Conservation (phyloP, 768 basidiomycete species). For the Tylopilus plumbeoviolaceoides region DNA sequence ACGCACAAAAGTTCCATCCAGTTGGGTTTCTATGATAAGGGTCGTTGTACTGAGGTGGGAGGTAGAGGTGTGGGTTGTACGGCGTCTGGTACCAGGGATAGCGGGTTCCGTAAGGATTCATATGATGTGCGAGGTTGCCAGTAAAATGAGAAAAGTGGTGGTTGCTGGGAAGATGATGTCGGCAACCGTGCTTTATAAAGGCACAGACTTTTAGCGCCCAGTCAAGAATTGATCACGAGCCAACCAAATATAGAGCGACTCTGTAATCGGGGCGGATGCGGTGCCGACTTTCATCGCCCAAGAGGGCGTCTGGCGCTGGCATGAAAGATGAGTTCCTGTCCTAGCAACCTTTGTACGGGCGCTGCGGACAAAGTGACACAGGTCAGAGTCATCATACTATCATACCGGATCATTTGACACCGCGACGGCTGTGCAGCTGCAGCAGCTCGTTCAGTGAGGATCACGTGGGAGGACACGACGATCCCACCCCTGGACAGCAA, state of each 20-base stretch:
- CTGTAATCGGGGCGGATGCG: neutral
- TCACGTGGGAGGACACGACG: neutral
- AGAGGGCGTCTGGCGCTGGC: neutral
- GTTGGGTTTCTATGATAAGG: slow-evolving; percentile 9
- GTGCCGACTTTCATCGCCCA: neutral
- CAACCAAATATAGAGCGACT: slow-evolving; percentile 7
- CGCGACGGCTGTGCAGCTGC: no score
- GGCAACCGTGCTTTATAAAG: slow-evolving; percentile 8
- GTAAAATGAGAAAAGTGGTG: neutral
- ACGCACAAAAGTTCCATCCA: slow-evolving; percentile 18
- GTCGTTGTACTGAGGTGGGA: slow-evolving; percentile 20
- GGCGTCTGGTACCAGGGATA: slow-evolving; percentile 23
- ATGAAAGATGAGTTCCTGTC: neutral
- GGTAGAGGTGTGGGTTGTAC: slow-evolving; percentile 30
- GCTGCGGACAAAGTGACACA: slow-evolving; percentile 2
- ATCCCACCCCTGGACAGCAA: no score
- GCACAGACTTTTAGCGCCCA: slow-evolving; percentile 8
- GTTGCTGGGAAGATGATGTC: neutral
- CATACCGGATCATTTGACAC: neutral
- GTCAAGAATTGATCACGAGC: neutral
- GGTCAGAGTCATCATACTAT: neutral
- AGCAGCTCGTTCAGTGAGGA: neutral
- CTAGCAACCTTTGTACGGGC: neutral
- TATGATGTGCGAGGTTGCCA: slow-evolving; percentile 2
- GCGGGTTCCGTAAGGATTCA: slow-evolving; percentile 24